These are phyloP conservation scores for Talaromyces albobiverticillius DNA, from an alignment of 2,329 filamentous ascomycete genomes.

Conservation along the genomic window DNA sequence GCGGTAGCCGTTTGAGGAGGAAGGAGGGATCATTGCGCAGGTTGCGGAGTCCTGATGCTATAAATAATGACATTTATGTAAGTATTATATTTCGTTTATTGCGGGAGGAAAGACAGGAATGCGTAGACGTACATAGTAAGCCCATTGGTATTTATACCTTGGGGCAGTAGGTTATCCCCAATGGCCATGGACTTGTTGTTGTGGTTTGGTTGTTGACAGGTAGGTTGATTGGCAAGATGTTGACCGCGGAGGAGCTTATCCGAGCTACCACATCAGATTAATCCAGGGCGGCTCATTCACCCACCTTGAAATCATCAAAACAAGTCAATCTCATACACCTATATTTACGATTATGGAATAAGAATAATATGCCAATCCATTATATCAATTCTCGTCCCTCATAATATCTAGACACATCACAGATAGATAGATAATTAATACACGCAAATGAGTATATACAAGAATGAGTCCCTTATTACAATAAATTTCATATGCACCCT, in stretches of 20 bases:
- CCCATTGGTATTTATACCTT: constrained; percentile 13
- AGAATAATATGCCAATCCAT: too few relatives aligned
- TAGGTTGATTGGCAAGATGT: constrained; percentile 8
- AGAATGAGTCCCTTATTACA: constrained; percentile 12
- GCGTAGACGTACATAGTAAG: constrained; percentile 11
- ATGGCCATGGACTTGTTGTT: constrained; percentile 1
- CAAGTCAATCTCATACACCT: too few relatives aligned
- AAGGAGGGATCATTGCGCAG: constrained; percentile 78
- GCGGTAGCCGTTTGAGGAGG: constrained; percentile 69
- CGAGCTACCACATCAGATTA: too few relatives aligned
- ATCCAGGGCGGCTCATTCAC: too few relatives aligned
- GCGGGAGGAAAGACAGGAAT: not conserved
- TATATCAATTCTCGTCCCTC: constrained; percentile 5
- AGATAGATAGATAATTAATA: constrained; percentile 10
- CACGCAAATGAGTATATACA: constrained; percentile 27
- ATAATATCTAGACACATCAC: constrained; percentile 10
- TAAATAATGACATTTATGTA: too few relatives aligned
- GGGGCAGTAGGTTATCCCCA: not conserved
- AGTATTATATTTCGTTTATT: too few relatives aligned
- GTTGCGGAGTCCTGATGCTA: constrained; percentile 39
- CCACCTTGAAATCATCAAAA: too few relatives aligned
- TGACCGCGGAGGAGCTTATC: not conserved
- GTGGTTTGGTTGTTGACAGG: not conserved
- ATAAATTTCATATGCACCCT: not conserved
- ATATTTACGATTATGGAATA: too few relatives aligned